These are phyloP conservation scores for Geotrichum histeridarum DNA, from an alignment of 1,139 yeast genomes.

Conservation along the genomic window DNA sequence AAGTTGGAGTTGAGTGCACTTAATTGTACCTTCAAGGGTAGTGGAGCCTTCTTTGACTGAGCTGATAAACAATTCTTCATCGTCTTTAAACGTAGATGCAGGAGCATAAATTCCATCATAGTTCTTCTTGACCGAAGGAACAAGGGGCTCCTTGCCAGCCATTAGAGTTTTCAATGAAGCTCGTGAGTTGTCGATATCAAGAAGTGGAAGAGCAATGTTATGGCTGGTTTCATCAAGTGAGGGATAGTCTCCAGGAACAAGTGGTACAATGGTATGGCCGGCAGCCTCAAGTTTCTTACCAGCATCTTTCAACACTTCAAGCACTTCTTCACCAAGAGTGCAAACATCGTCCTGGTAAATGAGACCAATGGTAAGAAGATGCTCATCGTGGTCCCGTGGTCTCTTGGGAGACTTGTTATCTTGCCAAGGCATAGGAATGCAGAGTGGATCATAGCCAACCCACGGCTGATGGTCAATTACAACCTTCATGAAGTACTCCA, in stretches of 20 bases:
- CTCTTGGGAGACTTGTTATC: neutral
- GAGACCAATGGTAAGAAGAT: constrained; percentile 11
- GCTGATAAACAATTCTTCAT: constrained; percentile 5
- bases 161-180: constrained; percentile 10
- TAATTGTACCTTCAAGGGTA: neutral
- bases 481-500: constrained; percentile 51
- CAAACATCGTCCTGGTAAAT: constrained; percentile 10
- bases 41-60: neutral
- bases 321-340: constrained; percentile 12
- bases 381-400: neutral
- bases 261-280: constrained; percentile 12
- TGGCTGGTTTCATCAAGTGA: constrained; percentile 6
- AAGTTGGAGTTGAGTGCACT: constrained; percentile 3
- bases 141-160: constrained; percentile 18
- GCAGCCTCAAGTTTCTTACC: constrained; percentile 8
- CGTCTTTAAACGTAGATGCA: neutral
- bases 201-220: constrained; percentile 13
- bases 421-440: constrained; percentile 50
- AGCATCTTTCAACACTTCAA: constrained; percentile 3
- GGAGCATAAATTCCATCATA: constrained; percentile 7
- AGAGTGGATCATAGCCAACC: constrained; percentile 46
- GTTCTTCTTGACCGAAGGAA: constrained; percentile 12
- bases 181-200: constrained; percentile 11
- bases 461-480: constrained; percentile 53
- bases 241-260: constrained; percentile 11